A percentile compares a stretch with the other conserved stretches of the same genome.
Conservation (phyloP, 768 basidiomycete genomes). For the Tylopilus cervinicoccineus region DNA sequence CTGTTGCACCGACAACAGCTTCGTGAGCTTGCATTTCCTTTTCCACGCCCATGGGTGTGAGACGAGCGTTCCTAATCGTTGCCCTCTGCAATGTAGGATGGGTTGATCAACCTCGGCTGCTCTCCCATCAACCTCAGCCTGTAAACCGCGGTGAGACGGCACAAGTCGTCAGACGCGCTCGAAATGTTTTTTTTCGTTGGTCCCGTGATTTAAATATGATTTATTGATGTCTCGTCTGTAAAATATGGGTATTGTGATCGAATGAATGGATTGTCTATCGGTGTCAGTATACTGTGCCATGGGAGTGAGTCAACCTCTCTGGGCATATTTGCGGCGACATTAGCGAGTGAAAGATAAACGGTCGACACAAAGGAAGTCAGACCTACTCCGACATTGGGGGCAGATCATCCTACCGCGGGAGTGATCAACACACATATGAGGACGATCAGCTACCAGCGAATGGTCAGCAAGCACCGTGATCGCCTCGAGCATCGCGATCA, state of each 20-base stretch:
- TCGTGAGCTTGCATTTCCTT: background rate
- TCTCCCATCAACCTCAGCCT: slow-evolving; percentile 1
- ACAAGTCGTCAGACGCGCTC: background rate
- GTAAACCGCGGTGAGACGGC: background rate
- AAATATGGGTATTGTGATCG: background rate
- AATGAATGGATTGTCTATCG: background rate
- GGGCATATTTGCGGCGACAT: background rate
- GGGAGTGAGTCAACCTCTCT: background rate
- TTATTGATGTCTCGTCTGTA: background rate
- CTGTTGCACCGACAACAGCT: slow-evolving; percentile 12
- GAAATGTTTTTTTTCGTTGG: background rate
- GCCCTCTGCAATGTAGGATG: background rate
- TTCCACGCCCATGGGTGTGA: background rate
- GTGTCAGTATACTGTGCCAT: background rate
- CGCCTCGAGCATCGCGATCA: no score
- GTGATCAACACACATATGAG: no score
- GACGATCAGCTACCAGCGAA: no score
- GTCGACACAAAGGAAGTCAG: background rate
- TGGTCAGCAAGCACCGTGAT: no score
- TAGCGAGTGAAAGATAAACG: background rate
- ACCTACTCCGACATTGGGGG: background rate
- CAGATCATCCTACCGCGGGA: background rate
- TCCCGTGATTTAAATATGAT: background rate
- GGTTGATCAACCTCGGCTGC: slow-evolving; percentile 13
- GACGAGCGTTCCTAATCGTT: background rate